Base-by-base conservation (phyloP, 163 green algal genomes). In the Prototheca wickerhamii region DNA sequence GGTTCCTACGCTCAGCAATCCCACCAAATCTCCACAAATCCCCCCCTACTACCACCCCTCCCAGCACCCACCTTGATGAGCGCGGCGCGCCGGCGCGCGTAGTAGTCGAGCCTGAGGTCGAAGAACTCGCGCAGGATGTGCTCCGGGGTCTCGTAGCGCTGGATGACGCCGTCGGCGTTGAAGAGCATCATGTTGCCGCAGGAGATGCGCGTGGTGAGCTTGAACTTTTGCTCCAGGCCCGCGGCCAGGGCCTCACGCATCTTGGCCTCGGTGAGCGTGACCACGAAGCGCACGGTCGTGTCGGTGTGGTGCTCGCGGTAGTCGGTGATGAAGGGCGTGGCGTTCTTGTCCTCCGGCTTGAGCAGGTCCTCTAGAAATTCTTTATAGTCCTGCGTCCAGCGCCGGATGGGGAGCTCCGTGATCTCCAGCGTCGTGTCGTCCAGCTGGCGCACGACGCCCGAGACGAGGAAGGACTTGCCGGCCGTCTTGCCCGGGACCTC, bases 361-460 rank as follows among this genome's bases (percentile, higher is more conserved):
- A 92, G 73, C 69, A 95, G 52, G 2, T 69, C 69, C 82, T 99
- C 91, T 67, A 98, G 73, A 57, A 96, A 95, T 71, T 98, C 93
- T 80, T 98, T 98, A 83, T 98, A 98, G 76, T 97, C 89, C 75
- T 96, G 77, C 4, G 93, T 99, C 94, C 94, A 98, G 70, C 90
- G 95, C 49, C 89, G 82, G 34, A 99, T 60, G 1, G 94, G 92
- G 67, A 99, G 85, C 84, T 99, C 94, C 3, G 79, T 94, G 72
- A 99, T 90, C 63, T 95, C 85, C 44, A 98, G 33, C 4, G 84
- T 95, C 44, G 75, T 89, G 46, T 87, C 82, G 34, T 89, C 81
- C 30, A 89, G 69, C 80, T 91, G 84, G 18, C 64, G 78, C 44
- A 95, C 71, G 12, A 71, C 76, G 65, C 92, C 92, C 28, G 61